Base-by-base conservation (phyloP, 2,329 filamentous ascomycete species). In the Arthrobotrys sphaeroides region DNA sequence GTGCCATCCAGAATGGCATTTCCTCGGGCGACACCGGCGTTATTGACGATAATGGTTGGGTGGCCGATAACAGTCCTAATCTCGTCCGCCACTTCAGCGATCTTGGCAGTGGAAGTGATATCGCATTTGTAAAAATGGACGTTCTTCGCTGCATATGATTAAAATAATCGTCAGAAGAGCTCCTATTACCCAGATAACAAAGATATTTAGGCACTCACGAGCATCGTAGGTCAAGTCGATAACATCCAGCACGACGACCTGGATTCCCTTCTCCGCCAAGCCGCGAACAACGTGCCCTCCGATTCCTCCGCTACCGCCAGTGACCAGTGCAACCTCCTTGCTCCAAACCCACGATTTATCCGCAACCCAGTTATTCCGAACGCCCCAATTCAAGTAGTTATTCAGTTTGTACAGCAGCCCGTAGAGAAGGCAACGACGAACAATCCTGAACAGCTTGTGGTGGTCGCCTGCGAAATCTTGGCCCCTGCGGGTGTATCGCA, bases 241-340 rank as follows among this genome's bases (percentile, higher is more conserved):
- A 33, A 92, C 85, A 82, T 94, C 91, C 36, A 94, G 81, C 1
- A 93, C 89, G 0, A 89, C 89, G 33, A 93, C 89, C 77, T 87
- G 90, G 78, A 91, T 84, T 0, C 87, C 87, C 74, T 83, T 84
- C 80, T 89, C 87, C 0, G 88, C 89, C n/a, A 95, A 84, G 62
- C 90, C 81, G 77, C 86, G 85, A 12, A 90, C 90, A 2, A 92
- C 85, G 38, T 86, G 83, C 18, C 86, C 87, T 12, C 91, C 91
- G 79, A 94, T 93, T 0, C 91, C 91, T 67, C 88, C 88, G 43
- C 89, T 88, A 5, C 91, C 91, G 5, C 92, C 91, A 0, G 91
- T 94, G 18, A 94, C 85, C 45, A 93, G 84, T 1, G 91, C 89
- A 59, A 93, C 85, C 83, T 93, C 91, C 60, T 85, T 86, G 20